These are phyloP conservation scores for Zasmidium citrigriseum DNA, from an alignment of 2,329 filamentous ascomycete genomes.

Conservation along the genomic window DNA sequence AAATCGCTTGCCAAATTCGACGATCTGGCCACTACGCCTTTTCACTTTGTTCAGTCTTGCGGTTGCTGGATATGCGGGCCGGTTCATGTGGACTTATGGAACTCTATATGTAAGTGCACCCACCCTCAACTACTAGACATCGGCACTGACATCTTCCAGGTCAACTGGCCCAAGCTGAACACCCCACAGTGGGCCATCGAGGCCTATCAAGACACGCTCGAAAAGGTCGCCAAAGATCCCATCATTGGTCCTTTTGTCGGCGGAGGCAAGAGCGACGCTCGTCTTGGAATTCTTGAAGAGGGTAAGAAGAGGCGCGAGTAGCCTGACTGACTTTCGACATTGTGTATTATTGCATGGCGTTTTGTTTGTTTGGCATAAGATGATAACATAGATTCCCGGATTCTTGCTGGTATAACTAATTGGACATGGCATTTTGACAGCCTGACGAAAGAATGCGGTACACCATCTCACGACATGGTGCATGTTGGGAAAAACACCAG, in stretches of 20 bases:
- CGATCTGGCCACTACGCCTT: conserved; percentile 77
- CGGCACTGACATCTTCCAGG: conserved; percentile 54
- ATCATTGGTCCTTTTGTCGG: conserved; percentile 74
- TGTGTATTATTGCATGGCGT: background rate
- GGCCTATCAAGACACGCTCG: conserved; percentile 83
- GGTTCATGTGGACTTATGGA: conserved; percentile 80
- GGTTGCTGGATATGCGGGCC: conserved; percentile 68
- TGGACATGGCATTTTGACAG: too few relatives aligned
- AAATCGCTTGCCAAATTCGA: conserved; percentile 68
- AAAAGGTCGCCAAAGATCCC: conserved; percentile 77
- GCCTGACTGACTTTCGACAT: background rate
- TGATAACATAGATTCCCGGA: background rate
- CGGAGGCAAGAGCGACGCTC: conserved; percentile 74
- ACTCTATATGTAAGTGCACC: conserved; percentile 84
- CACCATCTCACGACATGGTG: too few relatives aligned
- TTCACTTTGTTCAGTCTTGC: conserved; percentile 78
- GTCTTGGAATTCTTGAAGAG: conserved; percentile 85
- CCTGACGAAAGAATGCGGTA: too few relatives aligned
- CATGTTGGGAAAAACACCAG: too few relatives aligned
- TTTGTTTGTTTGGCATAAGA: background rate
- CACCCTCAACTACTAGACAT: background rate
- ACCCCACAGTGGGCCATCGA: conserved; percentile 83
- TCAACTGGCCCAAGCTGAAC: conserved; percentile 98
- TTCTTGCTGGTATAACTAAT: background rate
- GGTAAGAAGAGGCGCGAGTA: conserved; percentile 97